These are phyloP conservation scores for Diaporthe destruens DNA, from an alignment of 2,329 filamentous ascomycete species.

Conservation along the genomic window DNA sequence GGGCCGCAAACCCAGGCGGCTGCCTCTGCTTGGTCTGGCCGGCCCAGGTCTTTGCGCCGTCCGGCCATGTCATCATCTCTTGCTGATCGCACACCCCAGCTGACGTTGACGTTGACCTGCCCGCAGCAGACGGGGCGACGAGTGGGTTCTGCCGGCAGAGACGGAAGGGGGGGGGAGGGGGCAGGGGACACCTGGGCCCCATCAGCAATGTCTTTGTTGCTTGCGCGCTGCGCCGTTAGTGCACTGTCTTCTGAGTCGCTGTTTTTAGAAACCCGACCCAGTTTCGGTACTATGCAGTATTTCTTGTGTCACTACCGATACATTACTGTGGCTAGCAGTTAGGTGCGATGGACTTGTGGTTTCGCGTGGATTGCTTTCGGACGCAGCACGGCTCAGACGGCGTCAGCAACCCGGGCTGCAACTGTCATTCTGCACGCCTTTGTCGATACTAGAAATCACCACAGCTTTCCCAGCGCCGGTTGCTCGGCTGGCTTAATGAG, in stretches of 20 bases:
- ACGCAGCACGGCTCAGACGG: background rate
- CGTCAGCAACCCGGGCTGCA: background rate
- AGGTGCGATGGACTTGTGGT: too few relatives aligned
- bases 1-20: background rate
- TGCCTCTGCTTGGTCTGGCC: background rate
- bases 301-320: background rate
- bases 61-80: background rate
- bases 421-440: background rate
- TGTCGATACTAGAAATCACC: background rate
- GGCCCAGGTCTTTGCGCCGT: background rate
- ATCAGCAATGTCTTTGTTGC: constrained; percentile 2
- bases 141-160: constrained; percentile 24
- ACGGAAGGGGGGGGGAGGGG: constrained; percentile 3
- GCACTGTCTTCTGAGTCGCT: constrained; percentile 16
- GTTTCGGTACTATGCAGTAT: background rate
- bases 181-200: background rate
- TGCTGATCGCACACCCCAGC: constrained; percentile 9
- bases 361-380: background rate
- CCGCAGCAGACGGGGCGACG: constrained; percentile 25
- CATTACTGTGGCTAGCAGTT: background rate
- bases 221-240: constrained; percentile 19
- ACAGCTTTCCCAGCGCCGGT: background rate
- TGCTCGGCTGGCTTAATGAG: background rate
- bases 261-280: constrained; percentile 31
- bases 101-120: constrained; percentile 30